Evolutionary conservation across 768 basidiomycete species (phyloP).

Genomic region (Coprinellus aureogranulatus): DNA sequence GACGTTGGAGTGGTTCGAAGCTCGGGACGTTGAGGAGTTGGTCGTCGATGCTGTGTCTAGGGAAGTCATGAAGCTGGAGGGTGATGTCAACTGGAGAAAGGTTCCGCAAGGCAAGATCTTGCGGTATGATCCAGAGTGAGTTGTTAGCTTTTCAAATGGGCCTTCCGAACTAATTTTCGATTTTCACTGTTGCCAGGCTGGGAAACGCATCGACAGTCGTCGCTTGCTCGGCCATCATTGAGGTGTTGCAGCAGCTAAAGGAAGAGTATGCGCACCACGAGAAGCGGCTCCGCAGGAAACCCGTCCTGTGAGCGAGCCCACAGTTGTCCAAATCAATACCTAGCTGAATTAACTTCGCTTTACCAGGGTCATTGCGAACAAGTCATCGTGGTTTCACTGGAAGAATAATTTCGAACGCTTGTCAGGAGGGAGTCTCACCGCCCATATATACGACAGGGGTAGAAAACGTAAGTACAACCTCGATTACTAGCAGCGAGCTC

Average conservation of each 20-base stretch:
- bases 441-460: neutral
- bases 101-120: constrained; percentile 4
- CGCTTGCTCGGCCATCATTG: neutral
- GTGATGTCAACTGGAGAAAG: neutral
- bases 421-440: neutral
- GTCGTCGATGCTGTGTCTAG: neutral
- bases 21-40: neutral
- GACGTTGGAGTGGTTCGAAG: neutral
- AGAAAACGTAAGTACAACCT: neutral
- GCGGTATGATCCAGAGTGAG: constrained; percentile 2
- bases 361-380: neutral
- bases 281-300: neutral
- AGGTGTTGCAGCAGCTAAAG: neutral
- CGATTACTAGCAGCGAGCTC: no score
- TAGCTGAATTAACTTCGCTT: neutral
- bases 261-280: neutral
- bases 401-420: neutral
- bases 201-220: constrained; percentile 7
- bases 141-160: neutral
- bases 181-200: no score
- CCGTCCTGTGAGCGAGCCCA: neutral
- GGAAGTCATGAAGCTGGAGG: neutral
- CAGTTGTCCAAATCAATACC: neutral
- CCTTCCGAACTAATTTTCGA: no score
- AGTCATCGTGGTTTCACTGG: neutral